A percentile compares a stretch with the other conserved stretches of the same genome.
Conservation (phyloP, 768 basidiomycete species). For the Brasilioporus rufonigricans region DNA sequence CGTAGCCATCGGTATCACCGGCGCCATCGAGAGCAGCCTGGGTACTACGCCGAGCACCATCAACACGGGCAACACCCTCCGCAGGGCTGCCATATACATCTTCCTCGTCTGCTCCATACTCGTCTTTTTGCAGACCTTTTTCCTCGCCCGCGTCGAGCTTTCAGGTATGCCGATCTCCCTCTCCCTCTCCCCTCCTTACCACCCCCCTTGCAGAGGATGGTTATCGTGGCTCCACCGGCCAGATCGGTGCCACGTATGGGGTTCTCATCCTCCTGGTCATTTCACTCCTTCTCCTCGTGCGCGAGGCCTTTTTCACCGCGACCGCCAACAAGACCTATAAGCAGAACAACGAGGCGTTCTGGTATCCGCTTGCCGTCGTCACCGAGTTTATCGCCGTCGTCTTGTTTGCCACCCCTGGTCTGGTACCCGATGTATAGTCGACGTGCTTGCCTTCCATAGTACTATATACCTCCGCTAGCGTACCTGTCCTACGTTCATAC, state of each 20-base stretch:
- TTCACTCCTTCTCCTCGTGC: constrained; percentile 23
- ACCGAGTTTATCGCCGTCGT: constrained; percentile 32
- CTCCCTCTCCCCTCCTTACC: background rate
- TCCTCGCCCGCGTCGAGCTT: constrained; percentile 21
- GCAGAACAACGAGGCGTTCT: constrained; percentile 30
- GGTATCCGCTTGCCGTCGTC: constrained; percentile 33
- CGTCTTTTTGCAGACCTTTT: constrained; percentile 16
- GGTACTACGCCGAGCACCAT: constrained; percentile 4
- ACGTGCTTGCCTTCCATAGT: background rate
- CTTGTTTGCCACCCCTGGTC: constrained; percentile 29
- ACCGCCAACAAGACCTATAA: constrained; percentile 9
- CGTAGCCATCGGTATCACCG: constrained; percentile 29
- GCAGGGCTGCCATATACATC: constrained; percentile 28
- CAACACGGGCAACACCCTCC: constrained; percentile 23
- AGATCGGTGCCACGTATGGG: constrained; percentile 19
- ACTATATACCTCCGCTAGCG: constrained; percentile 5
- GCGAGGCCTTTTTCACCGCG: constrained; percentile 32
- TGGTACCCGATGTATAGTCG: constrained; percentile 25
- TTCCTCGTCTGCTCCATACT: constrained; percentile 28
- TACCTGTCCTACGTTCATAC: constrained; percentile 4
- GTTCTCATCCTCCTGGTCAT: constrained; percentile 25
- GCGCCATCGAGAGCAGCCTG: constrained; percentile 14
- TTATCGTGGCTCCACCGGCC: background rate
- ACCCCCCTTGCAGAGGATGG: constrained; percentile 5
- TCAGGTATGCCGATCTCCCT: constrained; percentile 1